Percentiles rank a stretch among this genome's conserved stretches.
phyloP scores from a whole-genome alignment of 2,329 filamentous ascomycete genomes.

The Sporothrix inflata region DNA sequence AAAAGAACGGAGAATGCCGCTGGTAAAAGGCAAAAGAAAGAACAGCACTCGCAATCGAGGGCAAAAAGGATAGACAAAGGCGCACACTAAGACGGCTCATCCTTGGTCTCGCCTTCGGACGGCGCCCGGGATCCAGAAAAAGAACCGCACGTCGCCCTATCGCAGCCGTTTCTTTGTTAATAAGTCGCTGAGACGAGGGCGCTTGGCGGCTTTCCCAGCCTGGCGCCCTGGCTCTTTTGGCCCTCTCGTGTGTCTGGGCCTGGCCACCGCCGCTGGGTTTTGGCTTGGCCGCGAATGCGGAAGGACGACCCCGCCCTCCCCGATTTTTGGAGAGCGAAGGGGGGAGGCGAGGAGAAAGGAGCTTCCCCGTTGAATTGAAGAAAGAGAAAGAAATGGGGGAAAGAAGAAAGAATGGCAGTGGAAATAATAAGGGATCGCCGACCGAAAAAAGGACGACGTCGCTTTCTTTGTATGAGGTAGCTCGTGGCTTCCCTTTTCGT shows the following conservation, averaged over 20 bases:
- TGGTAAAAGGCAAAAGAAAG: background rate
- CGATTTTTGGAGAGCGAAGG: slow-evolving; percentile 9
- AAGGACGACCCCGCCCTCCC: slow-evolving; percentile 23
- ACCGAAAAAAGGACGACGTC: background rate
- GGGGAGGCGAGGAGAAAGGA: background rate
- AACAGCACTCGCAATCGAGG: background rate
- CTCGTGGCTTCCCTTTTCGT: slow-evolving; percentile 6
- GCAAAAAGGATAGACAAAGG: slow-evolving; percentile 2
- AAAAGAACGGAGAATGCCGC: background rate
- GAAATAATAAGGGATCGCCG: background rate
- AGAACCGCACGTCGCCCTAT: slow-evolving; percentile 1
- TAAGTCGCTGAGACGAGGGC: background rate
- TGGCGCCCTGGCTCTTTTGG: background rate
- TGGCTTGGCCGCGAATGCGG: background rate
- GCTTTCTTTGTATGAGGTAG: slow-evolving; percentile 2
- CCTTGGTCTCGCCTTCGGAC: slow-evolving; percentile 13
- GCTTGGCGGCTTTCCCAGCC: background rate
- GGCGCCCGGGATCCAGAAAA: slow-evolving; percentile 5
- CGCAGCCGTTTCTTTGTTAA: slow-evolving; percentile 18
- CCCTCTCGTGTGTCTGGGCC: background rate
- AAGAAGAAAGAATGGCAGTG: background rate
- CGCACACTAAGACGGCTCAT: slow-evolving; percentile 6
- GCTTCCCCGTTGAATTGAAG: background rate
- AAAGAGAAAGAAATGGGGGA: background rate
- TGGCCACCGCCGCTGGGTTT: background rate